phyloP scores from a whole-genome alignment of 1,284 basidiomycete genomes.

The Leccinum cinnamomeum region DNA sequence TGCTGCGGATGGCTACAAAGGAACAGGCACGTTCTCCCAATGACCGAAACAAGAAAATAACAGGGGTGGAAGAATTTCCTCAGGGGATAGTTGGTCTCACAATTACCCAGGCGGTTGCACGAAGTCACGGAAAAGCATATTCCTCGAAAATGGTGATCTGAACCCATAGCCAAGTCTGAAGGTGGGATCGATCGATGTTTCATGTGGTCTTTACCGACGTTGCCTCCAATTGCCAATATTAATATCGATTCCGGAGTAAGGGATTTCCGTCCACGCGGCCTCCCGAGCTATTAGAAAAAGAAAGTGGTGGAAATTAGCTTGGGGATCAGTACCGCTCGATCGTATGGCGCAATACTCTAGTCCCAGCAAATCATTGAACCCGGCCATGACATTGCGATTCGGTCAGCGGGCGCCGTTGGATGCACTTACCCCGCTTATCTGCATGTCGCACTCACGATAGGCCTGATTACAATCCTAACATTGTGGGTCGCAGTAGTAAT shows the following conservation, averaged over 20 bases:
- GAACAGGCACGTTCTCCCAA: too few species aligned
- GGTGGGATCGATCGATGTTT: background rate
- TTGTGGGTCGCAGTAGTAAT: background rate
- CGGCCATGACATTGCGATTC: too few species aligned
- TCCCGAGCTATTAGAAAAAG: background rate
- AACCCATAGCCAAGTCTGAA: background rate
- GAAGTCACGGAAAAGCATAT: background rate
- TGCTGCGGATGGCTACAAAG: background rate
- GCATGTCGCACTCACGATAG: background rate
- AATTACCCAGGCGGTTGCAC: background rate
- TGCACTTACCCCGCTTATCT: background rate
- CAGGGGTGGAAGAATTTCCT: background rate
- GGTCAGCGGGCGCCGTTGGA: background rate
- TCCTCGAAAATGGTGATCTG: background rate
- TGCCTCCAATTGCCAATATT: background rate
- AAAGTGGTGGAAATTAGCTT: background rate
- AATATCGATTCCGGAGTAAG: background rate
- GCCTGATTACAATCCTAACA: background rate
- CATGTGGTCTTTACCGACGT: too few species aligned
- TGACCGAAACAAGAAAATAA: background rate
- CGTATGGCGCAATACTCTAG: too few species aligned
- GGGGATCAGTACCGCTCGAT: too few species aligned
- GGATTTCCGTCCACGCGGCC: background rate
- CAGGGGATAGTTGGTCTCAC: background rate
- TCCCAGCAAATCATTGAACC: background rate